Conservation (phyloP, 176 grass and related monocot species). For the Puccinellia tenuiflora region DNA sequence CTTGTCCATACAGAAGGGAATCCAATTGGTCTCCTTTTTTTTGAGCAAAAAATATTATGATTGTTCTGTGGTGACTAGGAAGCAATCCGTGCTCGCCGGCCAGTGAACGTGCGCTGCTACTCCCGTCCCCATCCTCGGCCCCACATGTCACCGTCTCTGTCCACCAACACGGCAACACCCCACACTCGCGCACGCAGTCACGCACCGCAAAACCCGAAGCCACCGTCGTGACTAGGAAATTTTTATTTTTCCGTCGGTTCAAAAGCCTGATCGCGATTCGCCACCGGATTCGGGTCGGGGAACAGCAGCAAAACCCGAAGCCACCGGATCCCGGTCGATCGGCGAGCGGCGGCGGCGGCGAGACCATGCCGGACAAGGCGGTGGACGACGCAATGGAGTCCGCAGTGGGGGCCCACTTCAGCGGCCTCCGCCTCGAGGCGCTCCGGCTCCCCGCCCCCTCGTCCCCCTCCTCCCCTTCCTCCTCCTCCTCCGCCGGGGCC, state of each 20-base stretch:
- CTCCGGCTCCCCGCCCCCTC: conserved; percentile 55
- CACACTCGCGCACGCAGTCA: no score
- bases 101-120: background rate
- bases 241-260: background rate
- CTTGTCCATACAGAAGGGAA: background rate
- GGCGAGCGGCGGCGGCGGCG: background rate
- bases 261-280: background rate
- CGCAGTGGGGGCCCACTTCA: conserved; percentile 83
- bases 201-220: no score
- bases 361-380: conserved; percentile 56
- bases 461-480: conserved; percentile 66
- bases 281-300: background rate
- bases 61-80: no score
- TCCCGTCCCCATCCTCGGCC: background rate
- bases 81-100: no score
- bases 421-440: conserved; percentile 76
- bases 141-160: background rate
- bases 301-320: conserved; percentile 4
- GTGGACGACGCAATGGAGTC: conserved; percentile 81
- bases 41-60: no score
- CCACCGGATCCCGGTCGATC: conserved; percentile 14
- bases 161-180: background rate
- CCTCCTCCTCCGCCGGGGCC: background rate
- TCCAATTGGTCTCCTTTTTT: background rate
- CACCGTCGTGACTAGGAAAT: no score